These are phyloP conservation scores for Papiliotrema fonsecae DNA, from an alignment of 1,284 basidiomycete genomes.

Conservation along the genomic window DNA sequence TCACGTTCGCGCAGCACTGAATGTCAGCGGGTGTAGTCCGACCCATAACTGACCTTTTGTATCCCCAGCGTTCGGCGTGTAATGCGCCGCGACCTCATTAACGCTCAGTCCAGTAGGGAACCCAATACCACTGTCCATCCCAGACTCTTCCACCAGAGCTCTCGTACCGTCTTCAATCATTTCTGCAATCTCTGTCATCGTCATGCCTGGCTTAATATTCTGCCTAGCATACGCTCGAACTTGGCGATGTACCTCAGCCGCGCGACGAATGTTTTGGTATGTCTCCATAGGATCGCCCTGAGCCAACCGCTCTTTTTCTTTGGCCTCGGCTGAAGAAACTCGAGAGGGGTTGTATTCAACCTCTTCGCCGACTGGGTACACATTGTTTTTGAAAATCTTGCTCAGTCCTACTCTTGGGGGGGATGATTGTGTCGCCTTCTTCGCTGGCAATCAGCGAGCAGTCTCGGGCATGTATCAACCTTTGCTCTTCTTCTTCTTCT, in stretches of 20 bases:
- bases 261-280: slow-evolving; percentile 85
- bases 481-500: slow-evolving; percentile 84
- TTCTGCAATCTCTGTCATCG: slow-evolving; percentile 90
- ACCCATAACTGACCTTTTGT: slow-evolving; percentile 59
- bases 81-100: slow-evolving; percentile 96
- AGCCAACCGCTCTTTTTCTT: slow-evolving; percentile 70
- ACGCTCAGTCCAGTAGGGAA: slow-evolving; percentile 96
- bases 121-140: slow-evolving; percentile 73
- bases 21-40: slow-evolving; percentile 2
- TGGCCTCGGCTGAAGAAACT: slow-evolving; percentile 84
- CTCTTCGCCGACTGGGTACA: slow-evolving; percentile 87
- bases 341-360: slow-evolving; percentile 86
- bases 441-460: slow-evolving; percentile 43
- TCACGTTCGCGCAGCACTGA: slow-evolving; percentile 75
- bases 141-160: slow-evolving; percentile 85
- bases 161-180: slow-evolving; percentile 88
- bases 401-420: slow-evolving; percentile 88
- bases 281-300: slow-evolving; percentile 74
- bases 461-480: no score
- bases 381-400: slow-evolving; percentile 79
- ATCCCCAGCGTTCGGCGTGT: slow-evolving; percentile 93
- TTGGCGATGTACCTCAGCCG: slow-evolving; percentile 92
- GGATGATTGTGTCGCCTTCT: slow-evolving; percentile 77
- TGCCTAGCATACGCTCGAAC: slow-evolving; percentile 77
- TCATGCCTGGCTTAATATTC: slow-evolving; percentile 87